Percentiles rank a stretch among this genome's conserved stretches.
phyloP scores from a whole-genome alignment of 768 basidiomycete genomes.

The Hemileccinum rubropunctum region DNA sequence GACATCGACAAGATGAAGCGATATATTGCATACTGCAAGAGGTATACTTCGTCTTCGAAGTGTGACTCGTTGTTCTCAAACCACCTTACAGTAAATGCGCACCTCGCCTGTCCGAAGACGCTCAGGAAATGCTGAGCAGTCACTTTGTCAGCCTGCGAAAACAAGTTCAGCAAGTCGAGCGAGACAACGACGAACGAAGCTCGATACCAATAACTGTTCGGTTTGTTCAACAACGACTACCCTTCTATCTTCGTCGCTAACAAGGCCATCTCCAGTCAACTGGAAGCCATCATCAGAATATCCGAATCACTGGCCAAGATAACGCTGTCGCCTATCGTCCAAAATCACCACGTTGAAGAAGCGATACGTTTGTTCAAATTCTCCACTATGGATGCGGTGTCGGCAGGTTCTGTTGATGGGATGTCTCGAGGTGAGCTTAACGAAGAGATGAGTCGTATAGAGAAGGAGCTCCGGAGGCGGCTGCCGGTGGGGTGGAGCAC shows the following conservation, averaged over 20 bases:
- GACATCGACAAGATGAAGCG: conserved; percentile 98
- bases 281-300: conserved; percentile 98
- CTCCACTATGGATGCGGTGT: conserved; percentile 99
- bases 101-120: conserved; percentile 87
- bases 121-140: conserved; percentile 93
- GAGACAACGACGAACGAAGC: conserved; percentile 94
- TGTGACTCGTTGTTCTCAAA: conserved; percentile 1
- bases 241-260: conserved; percentile 1
- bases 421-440: conserved; percentile 88
- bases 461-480: conserved; percentile 78
- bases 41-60: conserved; percentile 42
- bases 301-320: conserved; percentile 96
- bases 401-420: conserved; percentile 91
- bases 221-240: conserved; percentile 42
- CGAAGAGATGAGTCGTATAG: conserved; percentile 89
- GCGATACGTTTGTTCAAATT: conserved; percentile 97
- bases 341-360: conserved; percentile 94
- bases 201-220: conserved; percentile 98
- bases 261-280: conserved; percentile 52
- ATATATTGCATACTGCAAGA: conserved; percentile 94
- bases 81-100: conserved; percentile 78
- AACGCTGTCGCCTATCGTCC: conserved; percentile 82
- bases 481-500: conserved; percentile 96
- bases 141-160: conserved; percentile 93
- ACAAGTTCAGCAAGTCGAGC: conserved; percentile 93